Base-by-base conservation (phyloP, 2,329 filamentous ascomycete genomes). In the Fusarium solani-melongenae region DNA sequence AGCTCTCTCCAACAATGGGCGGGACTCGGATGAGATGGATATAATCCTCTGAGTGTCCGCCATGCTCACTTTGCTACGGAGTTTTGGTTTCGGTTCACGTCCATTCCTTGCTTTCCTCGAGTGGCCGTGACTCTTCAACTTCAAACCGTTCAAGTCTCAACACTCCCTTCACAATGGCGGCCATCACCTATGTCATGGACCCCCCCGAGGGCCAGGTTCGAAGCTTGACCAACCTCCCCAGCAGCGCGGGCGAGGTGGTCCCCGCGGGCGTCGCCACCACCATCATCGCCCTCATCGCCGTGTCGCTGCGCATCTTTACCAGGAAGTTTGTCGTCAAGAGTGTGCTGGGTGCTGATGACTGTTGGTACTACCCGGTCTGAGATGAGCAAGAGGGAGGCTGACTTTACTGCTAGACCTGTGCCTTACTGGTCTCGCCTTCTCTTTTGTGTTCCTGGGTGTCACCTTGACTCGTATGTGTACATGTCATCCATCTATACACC, bases 101-200 rank as follows among this genome's bases (percentile, higher is more conserved):
- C 22, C 61, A 66, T 53, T 58, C 61, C 55, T 59, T 67, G 49
- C 20, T 61, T 41, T 31, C 46, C 55, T 67, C 41, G 51, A 68
- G 61, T 55, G 63, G 64, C 66, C 65, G 51, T 53, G 46, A 31
- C 46, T 67, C 53, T 66, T 62, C 62, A 60, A 24, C 31, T 71
- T 53, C 56, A 41, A 41, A 14, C 27, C 27, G 27, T 29, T 29
- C 27, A 29, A n/a, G n/a, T n/a, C n/a, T n/a, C n/a, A n/a, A n/a
- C n/a, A n/a, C n/a, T n/a, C n/a, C n/a, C n/a, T 38, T 31, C 53
- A 53, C 17, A 29, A 78, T 79, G 76, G 63, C 74, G 77, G 93
- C 94, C 58, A 96, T 96, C 87, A 91, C 93, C 67, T 80, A 75
- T 58, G 70, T 79, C 39, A 76, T 75, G 70, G 77, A 79, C 31